Percentiles rank a stretch among this genome's conserved stretches.
Conservation (phyloP, 2,329 filamentous ascomycete genomes). For the Aureobasidium sp. region DNA sequence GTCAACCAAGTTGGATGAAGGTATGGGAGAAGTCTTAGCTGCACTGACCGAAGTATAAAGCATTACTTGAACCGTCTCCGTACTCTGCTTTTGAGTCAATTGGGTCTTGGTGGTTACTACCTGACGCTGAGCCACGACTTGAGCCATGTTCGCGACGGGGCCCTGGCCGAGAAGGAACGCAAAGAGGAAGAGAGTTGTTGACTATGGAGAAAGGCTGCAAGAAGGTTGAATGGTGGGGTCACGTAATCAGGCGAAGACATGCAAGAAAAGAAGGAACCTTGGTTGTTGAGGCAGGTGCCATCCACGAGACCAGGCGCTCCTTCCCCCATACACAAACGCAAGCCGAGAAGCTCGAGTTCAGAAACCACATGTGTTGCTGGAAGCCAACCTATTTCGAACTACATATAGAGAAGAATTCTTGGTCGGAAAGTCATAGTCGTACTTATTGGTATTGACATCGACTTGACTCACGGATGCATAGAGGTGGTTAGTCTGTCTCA, state of each 20-base stretch:
- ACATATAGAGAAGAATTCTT: not conserved
- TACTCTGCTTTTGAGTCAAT: slow-evolving; percentile 10
- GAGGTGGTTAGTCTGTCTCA: not conserved
- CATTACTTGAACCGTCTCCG: slow-evolving; percentile 13
- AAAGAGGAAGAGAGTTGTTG: not conserved
- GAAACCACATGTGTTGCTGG: not conserved
- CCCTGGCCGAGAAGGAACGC: not conserved
- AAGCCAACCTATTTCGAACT: not conserved
- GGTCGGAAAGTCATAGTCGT: not conserved
- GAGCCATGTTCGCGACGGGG: not conserved
- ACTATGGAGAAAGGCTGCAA: not conserved
- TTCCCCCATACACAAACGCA: not conserved
- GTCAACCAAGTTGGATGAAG: not conserved
- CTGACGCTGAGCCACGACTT: not conserved
- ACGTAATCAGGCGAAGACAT: not conserved
- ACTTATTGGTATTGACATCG: not conserved
- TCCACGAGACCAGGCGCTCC: not conserved
- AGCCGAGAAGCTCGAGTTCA: not conserved
- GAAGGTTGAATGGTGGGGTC: not conserved
- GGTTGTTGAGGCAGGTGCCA: not conserved
- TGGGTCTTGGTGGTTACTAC: not conserved
- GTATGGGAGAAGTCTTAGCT: not conserved
- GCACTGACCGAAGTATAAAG: slow-evolving; percentile 6
- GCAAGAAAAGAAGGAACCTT: not conserved
- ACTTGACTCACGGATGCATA: not conserved